Evolutionary conservation across 2,329 filamentous ascomycete genomes (phyloP).

Genomic region (Cryphonectria nitschkei): DNA sequence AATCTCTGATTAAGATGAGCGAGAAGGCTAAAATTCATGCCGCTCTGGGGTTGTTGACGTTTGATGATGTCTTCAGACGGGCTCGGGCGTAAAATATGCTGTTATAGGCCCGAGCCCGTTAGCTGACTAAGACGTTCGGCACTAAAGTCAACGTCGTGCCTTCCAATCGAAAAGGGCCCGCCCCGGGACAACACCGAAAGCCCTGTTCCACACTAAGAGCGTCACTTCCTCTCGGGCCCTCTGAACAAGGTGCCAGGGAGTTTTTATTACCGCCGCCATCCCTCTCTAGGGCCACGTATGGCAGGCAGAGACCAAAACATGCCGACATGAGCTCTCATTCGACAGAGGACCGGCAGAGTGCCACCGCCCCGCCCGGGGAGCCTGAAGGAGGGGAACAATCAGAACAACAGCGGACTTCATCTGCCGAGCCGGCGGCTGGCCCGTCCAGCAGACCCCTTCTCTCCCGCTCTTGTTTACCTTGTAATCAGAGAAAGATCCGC

Average conservation of each 20-base stretch:
- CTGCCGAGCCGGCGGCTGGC: neutral
- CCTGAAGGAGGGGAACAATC: neutral
- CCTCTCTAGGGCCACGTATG: neutral
- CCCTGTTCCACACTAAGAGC: neutral
- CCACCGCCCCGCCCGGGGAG: neutral
- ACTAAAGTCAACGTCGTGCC: slow-evolving; percentile 1
- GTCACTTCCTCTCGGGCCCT: neutral
- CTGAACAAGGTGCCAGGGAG: neutral
- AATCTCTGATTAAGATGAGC: neutral
- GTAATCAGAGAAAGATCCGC: slow-evolving; percentile 39
- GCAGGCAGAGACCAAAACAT: neutral
- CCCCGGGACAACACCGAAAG: neutral
- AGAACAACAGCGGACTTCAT: neutral
- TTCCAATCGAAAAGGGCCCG: neutral
- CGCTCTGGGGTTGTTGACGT: neutral
- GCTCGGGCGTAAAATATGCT: slow-evolving; percentile 8
- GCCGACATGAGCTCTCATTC: neutral
- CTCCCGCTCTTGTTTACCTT: slow-evolving; percentile 38
- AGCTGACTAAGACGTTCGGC: slow-evolving; percentile 1
- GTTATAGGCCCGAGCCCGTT: neutral
- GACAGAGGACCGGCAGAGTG: neutral
- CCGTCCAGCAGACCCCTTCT: neutral
- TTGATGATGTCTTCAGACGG: neutral
- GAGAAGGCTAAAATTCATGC: neutral
- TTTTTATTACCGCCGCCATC: neutral